These are phyloP conservation scores for Penicillium decumbens DNA, from an alignment of 2,329 filamentous ascomycete genomes.

Conservation along the genomic window DNA sequence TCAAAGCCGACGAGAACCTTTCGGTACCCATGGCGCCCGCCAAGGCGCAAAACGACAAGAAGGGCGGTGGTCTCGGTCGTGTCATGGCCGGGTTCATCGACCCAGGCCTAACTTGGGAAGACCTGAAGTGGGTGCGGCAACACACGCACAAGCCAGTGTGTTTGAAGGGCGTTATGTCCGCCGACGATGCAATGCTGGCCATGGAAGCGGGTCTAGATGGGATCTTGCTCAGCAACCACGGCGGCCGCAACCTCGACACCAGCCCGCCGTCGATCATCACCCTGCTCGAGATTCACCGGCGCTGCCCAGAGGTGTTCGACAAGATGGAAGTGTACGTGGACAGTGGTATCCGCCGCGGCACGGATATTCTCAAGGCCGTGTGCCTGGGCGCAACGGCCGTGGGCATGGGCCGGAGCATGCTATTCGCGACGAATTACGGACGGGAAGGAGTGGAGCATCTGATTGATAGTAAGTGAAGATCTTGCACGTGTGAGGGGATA, in stretches of 20 bases:
- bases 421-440: conserved; percentile 53
- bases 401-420: conserved; percentile 50
- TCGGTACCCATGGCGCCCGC: conserved; percentile 44
- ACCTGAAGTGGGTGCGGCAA: conserved; percentile 51
- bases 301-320: conserved; percentile 49
- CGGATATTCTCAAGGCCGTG: conserved; percentile 53
- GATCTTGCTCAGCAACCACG: conserved; percentile 56
- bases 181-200: conserved; percentile 52
- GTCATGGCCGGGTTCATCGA: conserved; percentile 53
- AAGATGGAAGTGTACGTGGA: conserved; percentile 53
- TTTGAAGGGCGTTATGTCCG: conserved; percentile 55
- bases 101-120: conserved; percentile 50
- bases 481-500: background rate
- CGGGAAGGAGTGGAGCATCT: conserved; percentile 53
- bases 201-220: conserved; percentile 50
- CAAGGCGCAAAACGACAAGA: conserved; percentile 47
- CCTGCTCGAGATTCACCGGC: conserved; percentile 50
- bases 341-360: conserved; percentile 51
- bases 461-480: conserved; percentile 49
- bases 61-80: conserved; percentile 51
- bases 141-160: conserved; percentile 51
- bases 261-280: conserved; percentile 49
- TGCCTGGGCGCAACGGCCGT: conserved; percentile 53
- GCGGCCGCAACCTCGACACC: conserved; percentile 54
- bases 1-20: conserved; percentile 45